Evolutionary conservation across 2,329 filamentous ascomycete species (phyloP).

Genomic region (Pseudogymnoascus sp.): DNA sequence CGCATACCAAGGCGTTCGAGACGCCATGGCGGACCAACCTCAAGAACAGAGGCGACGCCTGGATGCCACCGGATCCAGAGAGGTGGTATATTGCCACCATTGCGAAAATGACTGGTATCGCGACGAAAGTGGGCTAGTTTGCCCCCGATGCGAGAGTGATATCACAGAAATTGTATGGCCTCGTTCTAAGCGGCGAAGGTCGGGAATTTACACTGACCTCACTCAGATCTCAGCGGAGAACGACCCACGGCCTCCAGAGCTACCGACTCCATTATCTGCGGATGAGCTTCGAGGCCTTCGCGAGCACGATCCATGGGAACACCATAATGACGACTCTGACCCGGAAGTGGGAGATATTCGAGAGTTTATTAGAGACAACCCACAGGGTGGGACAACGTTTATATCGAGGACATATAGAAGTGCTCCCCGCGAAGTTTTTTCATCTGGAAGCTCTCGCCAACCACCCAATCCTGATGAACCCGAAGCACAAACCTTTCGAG

Average conservation of each 20-base stretch:
- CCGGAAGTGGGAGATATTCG: conserved; percentile 53
- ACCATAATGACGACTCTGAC: conserved; percentile 40
- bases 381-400: conserved; percentile 21
- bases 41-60: conserved; percentile 31
- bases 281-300: conserved; percentile 15
- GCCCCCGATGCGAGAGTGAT: conserved; percentile 69
- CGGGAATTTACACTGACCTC: not conserved
- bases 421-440: not conserved
- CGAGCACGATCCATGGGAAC: conserved; percentile 24
- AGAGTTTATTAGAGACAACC: conserved; percentile 30
- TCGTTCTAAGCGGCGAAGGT: not conserved
- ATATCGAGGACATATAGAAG: conserved; percentile 22
- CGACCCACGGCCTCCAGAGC: conserved; percentile 48
- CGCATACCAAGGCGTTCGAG: conserved; percentile 42
- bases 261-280: conserved; percentile 17
- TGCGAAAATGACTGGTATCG: conserved; percentile 77
- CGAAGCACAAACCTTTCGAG: not conserved
- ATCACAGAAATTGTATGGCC: conserved; percentile 73
- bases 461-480: not conserved
- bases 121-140: conserved; percentile 59
- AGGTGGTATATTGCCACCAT: conserved; percentile 78
- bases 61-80: conserved; percentile 44
- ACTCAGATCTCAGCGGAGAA: conserved; percentile 28
- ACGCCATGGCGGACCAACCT: conserved; percentile 29
- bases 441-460: conserved; percentile 1